Evolutionary conservation across 140 eudicot species (phyloP).

Genomic region (Cichorium intybus): DNA sequence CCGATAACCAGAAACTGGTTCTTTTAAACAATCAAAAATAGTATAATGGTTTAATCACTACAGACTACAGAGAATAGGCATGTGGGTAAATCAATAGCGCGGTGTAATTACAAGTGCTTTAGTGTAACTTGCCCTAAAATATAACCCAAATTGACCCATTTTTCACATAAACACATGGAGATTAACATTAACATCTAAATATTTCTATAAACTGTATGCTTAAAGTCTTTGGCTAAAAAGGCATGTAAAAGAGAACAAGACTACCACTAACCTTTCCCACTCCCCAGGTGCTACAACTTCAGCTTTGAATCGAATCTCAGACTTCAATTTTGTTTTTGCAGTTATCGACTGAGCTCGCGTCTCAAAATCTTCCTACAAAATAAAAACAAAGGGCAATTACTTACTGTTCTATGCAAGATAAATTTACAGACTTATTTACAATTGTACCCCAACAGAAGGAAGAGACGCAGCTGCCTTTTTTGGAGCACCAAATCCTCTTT

Average conservation of each 20-base stretch:
- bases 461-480: conserved; percentile 72
- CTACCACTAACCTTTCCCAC: conserved; percentile 88
- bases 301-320: conserved; percentile 88
- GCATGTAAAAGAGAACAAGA: neutral
- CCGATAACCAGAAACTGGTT: too few relatives aligned
- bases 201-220: too few relatives aligned
- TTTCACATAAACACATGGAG: too few relatives aligned
- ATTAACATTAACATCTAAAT: too few relatives aligned
- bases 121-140: too few relatives aligned
- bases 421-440: neutral
- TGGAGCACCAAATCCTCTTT: conserved; percentile 81
- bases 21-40: too few relatives aligned
- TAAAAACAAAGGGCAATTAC: neutral
- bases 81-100: too few relatives aligned
- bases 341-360: conserved; percentile 76
- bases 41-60: too few relatives aligned
- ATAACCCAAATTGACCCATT: too few relatives aligned
- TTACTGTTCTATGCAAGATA: conserved; percentile 4
- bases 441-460: conserved; percentile 88
- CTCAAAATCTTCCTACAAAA: conserved; percentile 85
- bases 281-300: conserved; percentile 84
- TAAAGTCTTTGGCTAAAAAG: neutral
- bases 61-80: too few relatives aligned
- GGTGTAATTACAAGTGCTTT: too few relatives aligned
- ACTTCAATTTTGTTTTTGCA: conserved; percentile 74